Base-by-base conservation (phyloP, 73 alveolate genomes). In the Uronychia setigera region DNA sequence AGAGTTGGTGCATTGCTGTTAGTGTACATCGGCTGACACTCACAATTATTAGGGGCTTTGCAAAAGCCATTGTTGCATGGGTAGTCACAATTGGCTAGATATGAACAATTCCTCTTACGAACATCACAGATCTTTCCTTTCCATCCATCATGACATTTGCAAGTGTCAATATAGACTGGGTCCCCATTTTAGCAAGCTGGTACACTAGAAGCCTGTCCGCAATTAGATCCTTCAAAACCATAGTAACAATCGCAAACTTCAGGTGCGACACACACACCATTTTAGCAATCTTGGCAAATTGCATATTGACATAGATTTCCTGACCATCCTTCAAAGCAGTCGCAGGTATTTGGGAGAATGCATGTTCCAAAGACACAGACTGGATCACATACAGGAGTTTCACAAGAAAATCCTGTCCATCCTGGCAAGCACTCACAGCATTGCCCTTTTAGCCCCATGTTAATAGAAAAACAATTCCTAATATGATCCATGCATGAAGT, bases 331-430 rank as follows among this genome's bases (percentile, higher is more conserved):
- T 80, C 83, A 29, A 80, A 89, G 81, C 99, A 96, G 58, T 79
- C 77, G 80, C 99, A 96, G 0, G 82, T 84, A 74, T 94, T 92
- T 14, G 96, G 96, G 34, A 91, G 90, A 60, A 91, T 86, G 84
- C 99, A 96, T 35, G 79, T 83, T 58, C 99, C 99, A 83, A 88
- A 85, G 35, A 92, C 93, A 67, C 99, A 96, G 29, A 80, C 86
- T 34, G 97, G 97, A 60, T 90, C 81, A 60, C 99, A 96, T 28
- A 96, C 94, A 1, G 99, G 98, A 32, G 90, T 89, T 0, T 94
- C 95, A 76, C 99, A 94, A 74, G 89, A 91, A 86, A 90, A 91
- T 0, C 99, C 99, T 1, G 97, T 92, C 97, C 97, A 96, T 31
- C 99, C 98, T 31, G 91, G 88, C 0, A 58, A 60, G 80, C 98